These are phyloP conservation scores for Casuarina cunninghamiana DNA, from an alignment of 306 rosid species.

Conservation along the genomic window DNA sequence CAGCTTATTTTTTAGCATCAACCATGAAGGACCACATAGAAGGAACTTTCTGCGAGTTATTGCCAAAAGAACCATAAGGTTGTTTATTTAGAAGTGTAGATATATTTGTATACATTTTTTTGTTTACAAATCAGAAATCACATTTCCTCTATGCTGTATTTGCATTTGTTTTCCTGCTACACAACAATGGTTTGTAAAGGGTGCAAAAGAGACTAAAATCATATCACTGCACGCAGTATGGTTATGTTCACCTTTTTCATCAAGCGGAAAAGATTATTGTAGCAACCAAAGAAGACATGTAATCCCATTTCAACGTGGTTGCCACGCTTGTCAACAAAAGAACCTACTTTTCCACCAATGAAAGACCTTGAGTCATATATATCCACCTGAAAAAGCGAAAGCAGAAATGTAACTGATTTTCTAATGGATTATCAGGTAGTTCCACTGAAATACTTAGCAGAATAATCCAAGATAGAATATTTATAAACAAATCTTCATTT, in stretches of 20 bases:
- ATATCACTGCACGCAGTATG: constrained; percentile 21
- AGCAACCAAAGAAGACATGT: constrained; percentile 97
- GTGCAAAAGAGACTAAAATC: background rate
- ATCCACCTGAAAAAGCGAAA: constrained; percentile 71
- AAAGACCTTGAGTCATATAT: constrained; percentile 86
- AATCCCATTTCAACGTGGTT: constrained; percentile 99
- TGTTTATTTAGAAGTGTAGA: background rate
- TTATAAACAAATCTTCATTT: background rate
- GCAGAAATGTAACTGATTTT: background rate
- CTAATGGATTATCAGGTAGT: background rate
- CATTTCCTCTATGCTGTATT: background rate
- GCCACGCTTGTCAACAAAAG: constrained; percentile 87
- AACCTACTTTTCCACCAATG: constrained; percentile 97
- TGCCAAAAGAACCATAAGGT: background rate
- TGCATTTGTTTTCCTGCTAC: background rate
- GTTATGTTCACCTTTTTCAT: constrained; percentile 76
- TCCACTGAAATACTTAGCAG: background rate
- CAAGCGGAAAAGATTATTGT: constrained; percentile 92
- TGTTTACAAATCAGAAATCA: background rate
- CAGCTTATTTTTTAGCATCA: background rate
- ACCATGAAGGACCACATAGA: background rate
- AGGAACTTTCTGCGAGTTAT: background rate
- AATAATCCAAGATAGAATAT: background rate
- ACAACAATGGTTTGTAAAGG: background rate
- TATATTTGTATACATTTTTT: background rate